Conservation (phyloP, 202 grass and related monocot genomes). For the Alloteropsis angusta region DNA sequence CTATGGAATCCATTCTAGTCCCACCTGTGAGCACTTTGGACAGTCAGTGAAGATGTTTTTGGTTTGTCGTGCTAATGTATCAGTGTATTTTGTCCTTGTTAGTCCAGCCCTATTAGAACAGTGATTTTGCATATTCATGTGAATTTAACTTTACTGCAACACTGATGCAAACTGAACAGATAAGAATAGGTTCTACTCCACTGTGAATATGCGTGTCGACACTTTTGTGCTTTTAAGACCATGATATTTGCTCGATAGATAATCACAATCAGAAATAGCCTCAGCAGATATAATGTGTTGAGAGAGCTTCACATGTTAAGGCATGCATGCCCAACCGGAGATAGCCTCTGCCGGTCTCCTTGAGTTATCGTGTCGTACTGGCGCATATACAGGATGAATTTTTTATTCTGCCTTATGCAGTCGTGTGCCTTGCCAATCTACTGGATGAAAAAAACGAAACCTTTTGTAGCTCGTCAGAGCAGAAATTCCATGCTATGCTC, state of each 20-base stretch:
- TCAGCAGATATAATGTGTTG: too few species aligned
- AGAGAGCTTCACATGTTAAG: too few species aligned
- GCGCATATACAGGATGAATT: background rate
- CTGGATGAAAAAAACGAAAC: too few species aligned
- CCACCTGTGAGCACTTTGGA: background rate
- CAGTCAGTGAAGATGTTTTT: background rate
- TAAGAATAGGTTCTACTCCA: background rate
- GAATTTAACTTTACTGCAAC: background rate
- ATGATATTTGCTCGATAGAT: too few species aligned
- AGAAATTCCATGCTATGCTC: too few species aligned
- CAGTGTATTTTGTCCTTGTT: background rate
- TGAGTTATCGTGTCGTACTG: too few species aligned
- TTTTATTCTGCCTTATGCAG: background rate
- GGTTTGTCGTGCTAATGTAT: background rate
- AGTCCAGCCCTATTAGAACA: background rate
- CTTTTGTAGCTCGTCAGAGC: too few species aligned
- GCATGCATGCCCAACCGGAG: too few species aligned
- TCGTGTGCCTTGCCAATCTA: too few species aligned
- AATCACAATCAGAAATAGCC: too few species aligned
- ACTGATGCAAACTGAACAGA: background rate
- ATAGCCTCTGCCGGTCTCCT: too few species aligned
- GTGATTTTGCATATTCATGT: background rate
- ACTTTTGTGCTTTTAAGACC: too few species aligned
- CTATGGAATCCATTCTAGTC: background rate
- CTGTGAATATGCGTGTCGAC: background rate